Evolutionary conservation across 2,329 filamentous ascomycete species (phyloP).

Genomic region (Exophiala phaeomuriformis): DNA sequence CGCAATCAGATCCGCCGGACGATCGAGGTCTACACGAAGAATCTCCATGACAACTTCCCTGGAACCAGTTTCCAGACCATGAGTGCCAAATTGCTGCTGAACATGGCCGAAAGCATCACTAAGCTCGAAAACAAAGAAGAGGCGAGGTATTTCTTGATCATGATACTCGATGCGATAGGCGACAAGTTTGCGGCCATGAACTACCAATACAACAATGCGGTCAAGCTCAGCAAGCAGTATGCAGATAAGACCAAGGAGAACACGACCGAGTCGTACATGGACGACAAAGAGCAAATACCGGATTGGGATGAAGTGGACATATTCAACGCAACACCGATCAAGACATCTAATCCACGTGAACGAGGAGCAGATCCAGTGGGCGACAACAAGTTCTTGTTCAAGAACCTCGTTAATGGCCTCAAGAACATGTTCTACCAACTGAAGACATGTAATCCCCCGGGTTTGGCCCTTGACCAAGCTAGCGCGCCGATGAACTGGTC

Average conservation of each 20-base stretch:
- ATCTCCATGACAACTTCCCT: constrained; percentile 89
- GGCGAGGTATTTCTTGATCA: constrained; percentile 88
- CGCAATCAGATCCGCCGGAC: constrained; percentile 91
- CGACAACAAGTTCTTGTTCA: constrained; percentile 97
- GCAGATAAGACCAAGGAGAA: constrained; percentile 58
- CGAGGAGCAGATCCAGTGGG: constrained; percentile 81
- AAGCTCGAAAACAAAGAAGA: constrained; percentile 90
- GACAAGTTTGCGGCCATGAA: constrained; percentile 99
- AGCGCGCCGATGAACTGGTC: constrained; percentile 86
- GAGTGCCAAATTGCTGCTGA: constrained; percentile 93
- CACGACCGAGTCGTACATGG: constrained; percentile 69
- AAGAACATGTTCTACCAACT: constrained; percentile 97
- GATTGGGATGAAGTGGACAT: constrained; percentile 99
- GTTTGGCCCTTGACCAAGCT: constrained; percentile 61
- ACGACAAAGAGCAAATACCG: constrained; percentile 69
- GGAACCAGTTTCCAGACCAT: constrained; percentile 99
- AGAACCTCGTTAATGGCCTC: constrained; percentile 87
- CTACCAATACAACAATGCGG: constrained; percentile 84
- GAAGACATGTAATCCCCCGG: constrained; percentile 72
- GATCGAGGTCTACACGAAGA: constrained; percentile 93
- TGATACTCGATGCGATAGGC: constrained; percentile 95
- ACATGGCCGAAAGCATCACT: constrained; percentile 97
- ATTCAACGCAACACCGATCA: constrained; percentile 92
- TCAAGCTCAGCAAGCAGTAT: constrained; percentile 79
- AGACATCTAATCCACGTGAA: constrained; percentile 84